Conservation (phyloP, 768 basidiomycete species). For the Leccinum barrowsii region DNA sequence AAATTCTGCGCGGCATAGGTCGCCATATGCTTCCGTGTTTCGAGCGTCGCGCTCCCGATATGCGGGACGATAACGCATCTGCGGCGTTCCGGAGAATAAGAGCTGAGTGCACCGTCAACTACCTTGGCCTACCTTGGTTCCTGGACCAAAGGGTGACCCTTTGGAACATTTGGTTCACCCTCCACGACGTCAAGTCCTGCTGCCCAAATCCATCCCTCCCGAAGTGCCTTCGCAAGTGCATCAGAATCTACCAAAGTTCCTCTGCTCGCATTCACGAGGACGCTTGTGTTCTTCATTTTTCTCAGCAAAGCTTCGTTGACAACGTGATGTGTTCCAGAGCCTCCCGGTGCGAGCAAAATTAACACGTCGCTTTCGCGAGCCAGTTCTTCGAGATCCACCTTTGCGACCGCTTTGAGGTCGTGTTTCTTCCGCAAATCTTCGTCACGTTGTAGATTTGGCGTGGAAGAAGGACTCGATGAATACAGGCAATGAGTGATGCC, state of each 20-base stretch:
- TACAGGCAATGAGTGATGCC: constrained; percentile 76
- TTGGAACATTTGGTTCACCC: constrained; percentile 75
- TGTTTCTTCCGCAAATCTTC: constrained; percentile 35
- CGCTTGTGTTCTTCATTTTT: constrained; percentile 80
- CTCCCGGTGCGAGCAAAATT: constrained; percentile 80
- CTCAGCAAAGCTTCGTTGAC: constrained; percentile 68
- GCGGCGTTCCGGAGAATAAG: not conserved
- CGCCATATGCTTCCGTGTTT: constrained; percentile 84
- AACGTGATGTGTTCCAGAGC: constrained; percentile 64
- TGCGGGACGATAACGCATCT: constrained; percentile 87
- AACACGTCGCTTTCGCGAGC: constrained; percentile 80
- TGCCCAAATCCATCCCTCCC: constrained; percentile 79
- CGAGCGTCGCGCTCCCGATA: constrained; percentile 84
- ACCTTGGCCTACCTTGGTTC: constrained; percentile 56
- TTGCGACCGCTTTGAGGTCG: constrained; percentile 39
- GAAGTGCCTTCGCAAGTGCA: constrained; percentile 78
- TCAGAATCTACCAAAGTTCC: constrained; percentile 89
- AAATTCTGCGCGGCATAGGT: constrained; percentile 68
- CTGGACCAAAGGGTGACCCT: constrained; percentile 77
- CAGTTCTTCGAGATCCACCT: constrained; percentile 63
- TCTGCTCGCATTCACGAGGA: constrained; percentile 82
- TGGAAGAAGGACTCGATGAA: constrained; percentile 51
- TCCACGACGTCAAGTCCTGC: constrained; percentile 94
- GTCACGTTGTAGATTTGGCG: constrained; percentile 39
- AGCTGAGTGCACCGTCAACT: not conserved